Conservation (phyloP, 164 flowering plant species). For the Liquidambar formosana region DNA sequence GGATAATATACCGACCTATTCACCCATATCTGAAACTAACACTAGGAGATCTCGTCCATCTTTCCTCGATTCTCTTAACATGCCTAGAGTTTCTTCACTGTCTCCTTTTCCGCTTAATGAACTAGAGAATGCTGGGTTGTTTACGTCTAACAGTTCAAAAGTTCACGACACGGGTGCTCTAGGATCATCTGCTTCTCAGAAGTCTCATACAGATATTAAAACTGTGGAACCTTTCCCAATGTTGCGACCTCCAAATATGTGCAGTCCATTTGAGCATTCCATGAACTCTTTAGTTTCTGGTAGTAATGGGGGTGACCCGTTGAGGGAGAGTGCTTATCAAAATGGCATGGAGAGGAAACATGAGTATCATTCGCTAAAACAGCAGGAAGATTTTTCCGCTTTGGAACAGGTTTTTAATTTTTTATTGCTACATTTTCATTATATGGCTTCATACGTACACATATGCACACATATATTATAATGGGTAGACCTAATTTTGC, state of each 20-base stretch:
- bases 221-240: conserved; percentile 21
- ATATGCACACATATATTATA: too few relatives aligned
- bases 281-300: conserved; percentile 20
- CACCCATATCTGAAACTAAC: conserved; percentile 35
- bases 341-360: conserved; percentile 33
- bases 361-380: conserved; percentile 44
- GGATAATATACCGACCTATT: conserved; percentile 30
- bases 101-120: conserved; percentile 28
- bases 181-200: conserved; percentile 32
- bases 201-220: conserved; percentile 20
- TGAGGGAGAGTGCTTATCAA: conserved; percentile 23
- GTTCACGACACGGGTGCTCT: conserved; percentile 23
- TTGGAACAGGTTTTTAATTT: conserved; percentile 73
- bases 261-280: conserved; percentile 17
- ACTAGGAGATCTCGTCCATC: conserved; percentile 72
- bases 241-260: conserved; percentile 11
- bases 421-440: neutral
- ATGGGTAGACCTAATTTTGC: neutral
- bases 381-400: conserved; percentile 85
- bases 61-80: conserved; percentile 74
- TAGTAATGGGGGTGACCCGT: conserved; percentile 24
- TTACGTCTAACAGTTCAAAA: conserved; percentile 22
- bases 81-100: conserved; percentile 46
- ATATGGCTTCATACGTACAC: too few relatives aligned
- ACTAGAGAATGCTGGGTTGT: conserved; percentile 26